Evolutionary conservation across 2,329 filamentous ascomycete genomes (phyloP).

Genomic region (Biscogniauxia marginata): DNA sequence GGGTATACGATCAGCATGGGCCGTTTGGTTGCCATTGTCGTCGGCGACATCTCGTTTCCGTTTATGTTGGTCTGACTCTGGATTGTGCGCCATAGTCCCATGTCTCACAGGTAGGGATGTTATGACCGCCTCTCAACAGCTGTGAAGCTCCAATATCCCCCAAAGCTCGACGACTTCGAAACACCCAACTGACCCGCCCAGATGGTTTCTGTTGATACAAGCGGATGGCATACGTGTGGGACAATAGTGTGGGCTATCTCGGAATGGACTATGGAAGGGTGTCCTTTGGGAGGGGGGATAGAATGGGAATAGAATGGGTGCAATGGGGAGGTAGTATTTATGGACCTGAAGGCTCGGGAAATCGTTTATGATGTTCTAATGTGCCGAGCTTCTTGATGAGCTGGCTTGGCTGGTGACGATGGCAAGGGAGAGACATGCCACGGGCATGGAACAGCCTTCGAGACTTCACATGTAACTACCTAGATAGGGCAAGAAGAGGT

Average conservation of each 20-base stretch:
- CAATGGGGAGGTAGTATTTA: not conserved
- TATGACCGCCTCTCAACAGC: conserved; percentile 12
- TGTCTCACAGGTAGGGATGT: conserved; percentile 22
- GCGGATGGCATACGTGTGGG: not conserved
- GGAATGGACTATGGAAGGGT: not conserved
- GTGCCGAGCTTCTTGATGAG: not conserved
- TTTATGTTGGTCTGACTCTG: conserved; percentile 44
- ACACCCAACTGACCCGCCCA: conserved; percentile 25
- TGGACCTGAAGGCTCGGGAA: not conserved
- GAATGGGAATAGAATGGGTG: not conserved
- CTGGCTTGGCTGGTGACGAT: not conserved
- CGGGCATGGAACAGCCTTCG: not conserved
- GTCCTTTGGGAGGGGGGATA: not conserved
- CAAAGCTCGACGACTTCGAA: conserved; percentile 19
- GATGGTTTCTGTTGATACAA: not conserved
- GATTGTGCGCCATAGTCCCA: conserved; percentile 42
- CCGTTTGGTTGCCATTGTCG: conserved; percentile 40
- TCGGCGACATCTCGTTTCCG: conserved; percentile 47
- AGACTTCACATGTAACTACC: not conserved
- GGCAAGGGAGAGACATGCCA: not conserved
- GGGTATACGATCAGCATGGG: conserved; percentile 40
- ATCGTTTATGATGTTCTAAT: not conserved
- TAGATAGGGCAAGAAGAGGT: not conserved
- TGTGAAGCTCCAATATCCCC: conserved; percentile 19
- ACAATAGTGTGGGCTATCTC: not conserved